Evolutionary conservation across 768 basidiomycete genomes (phyloP).

Genomic region (Hortiboletus campestris): DNA sequence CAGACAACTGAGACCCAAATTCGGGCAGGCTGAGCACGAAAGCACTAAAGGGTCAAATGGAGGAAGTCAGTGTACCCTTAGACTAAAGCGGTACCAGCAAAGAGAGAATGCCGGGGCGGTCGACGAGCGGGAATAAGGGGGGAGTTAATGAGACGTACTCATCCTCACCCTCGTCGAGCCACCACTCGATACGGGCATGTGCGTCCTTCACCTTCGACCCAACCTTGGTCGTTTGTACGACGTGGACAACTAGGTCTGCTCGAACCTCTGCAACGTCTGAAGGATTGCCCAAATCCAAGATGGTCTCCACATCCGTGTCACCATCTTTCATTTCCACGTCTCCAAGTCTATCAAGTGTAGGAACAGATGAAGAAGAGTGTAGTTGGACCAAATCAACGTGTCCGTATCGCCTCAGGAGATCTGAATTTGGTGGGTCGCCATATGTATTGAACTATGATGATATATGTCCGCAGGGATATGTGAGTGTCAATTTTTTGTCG

Average conservation of each 20-base stretch:
- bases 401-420: constrained; percentile 91
- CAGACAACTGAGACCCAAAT: constrained; percentile 54
- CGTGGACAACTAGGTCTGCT: constrained; percentile 63
- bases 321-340: constrained; percentile 13
- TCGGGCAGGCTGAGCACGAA: constrained; percentile 9
- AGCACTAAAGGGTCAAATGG: neutral
- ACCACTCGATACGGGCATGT: constrained; percentile 74
- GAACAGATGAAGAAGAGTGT: constrained; percentile 30
- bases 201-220: constrained; percentile 14
- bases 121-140: neutral
- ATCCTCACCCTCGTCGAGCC: constrained; percentile 87
- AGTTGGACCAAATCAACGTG: constrained; percentile 79
- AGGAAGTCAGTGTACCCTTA: neutral
- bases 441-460: constrained; percentile 86
- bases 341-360: neutral
- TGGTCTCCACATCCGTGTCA: constrained; percentile 18
- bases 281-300: constrained; percentile 56
- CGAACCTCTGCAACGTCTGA: constrained; percentile 76
- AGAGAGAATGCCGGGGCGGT: neutral
- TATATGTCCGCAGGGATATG: neutral
- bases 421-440: constrained; percentile 88
- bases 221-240: constrained; percentile 22
- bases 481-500: neutral
- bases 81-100: neutral
- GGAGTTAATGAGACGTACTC: constrained; percentile 54